These are phyloP conservation scores for Ustilago loliicola DNA, from an alignment of 1,284 basidiomycete genomes.

Conservation along the genomic window DNA sequence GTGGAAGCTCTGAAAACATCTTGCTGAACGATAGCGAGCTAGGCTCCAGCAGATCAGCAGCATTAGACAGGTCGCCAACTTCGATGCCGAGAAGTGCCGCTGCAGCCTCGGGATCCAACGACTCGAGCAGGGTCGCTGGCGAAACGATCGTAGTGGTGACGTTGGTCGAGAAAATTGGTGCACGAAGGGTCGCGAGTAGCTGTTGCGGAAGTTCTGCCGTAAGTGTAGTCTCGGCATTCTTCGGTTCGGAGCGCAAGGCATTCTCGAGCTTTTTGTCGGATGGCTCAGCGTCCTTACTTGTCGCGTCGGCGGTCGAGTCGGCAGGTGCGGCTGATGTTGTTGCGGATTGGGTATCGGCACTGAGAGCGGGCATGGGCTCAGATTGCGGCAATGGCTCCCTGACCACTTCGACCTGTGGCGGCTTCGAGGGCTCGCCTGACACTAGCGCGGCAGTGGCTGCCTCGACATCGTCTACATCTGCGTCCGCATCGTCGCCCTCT, in stretches of 20 bases:
- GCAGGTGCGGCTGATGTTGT: conserved; percentile 2
- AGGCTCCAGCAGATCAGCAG: conserved; percentile 50
- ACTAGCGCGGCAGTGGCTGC: conserved; percentile 44
- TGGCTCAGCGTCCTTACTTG: background rate
- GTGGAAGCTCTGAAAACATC: conserved; percentile 73
- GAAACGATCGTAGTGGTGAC: conserved; percentile 62
- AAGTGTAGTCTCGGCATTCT: conserved; percentile 59
- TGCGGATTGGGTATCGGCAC: conserved; percentile 4
- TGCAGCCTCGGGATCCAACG: conserved; percentile 57
- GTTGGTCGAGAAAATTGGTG: conserved; percentile 65
- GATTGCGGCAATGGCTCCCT: conserved; percentile 37
- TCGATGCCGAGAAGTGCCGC: conserved; percentile 60
- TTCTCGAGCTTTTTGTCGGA: conserved; percentile 15
- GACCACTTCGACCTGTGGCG: conserved; percentile 47
- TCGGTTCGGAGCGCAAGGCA: conserved; percentile 36
- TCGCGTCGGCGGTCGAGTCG: background rate
- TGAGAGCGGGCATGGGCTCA: conserved; percentile 52
- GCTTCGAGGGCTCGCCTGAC: conserved; percentile 48
- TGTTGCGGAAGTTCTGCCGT: conserved; percentile 58
- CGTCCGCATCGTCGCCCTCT: conserved; percentile 52
- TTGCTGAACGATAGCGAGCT: conserved; percentile 56
- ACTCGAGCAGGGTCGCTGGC: conserved; percentile 57
- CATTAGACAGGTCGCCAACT: conserved; percentile 40
- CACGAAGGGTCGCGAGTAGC: conserved; percentile 62
- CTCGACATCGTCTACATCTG: conserved; percentile 56